A percentile compares a stretch with the other conserved stretches of the same genome.
Evolutionary conservation across 2,329 filamentous ascomycete species (phyloP).

Genomic region (Fusarium siculi): DNA sequence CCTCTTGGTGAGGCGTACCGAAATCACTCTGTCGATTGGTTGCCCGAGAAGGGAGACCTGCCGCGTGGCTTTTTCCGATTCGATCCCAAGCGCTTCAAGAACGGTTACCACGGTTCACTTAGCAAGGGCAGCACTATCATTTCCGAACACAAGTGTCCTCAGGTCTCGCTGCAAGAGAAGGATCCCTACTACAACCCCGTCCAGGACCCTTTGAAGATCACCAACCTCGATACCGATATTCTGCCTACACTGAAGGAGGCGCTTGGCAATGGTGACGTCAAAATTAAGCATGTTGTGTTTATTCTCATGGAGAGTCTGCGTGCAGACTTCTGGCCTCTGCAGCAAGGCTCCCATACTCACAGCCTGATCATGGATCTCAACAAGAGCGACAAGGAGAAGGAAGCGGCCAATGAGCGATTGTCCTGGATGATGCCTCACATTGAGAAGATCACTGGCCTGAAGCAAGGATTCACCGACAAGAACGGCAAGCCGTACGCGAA

Average conservation of each 20-base stretch:
- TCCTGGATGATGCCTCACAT: slow-evolving; percentile 38
- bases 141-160: slow-evolving; percentile 29
- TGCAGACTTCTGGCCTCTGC: slow-evolving; percentile 57
- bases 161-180: slow-evolving; percentile 28
- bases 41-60: slow-evolving; percentile 34
- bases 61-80: slow-evolving; percentile 48
- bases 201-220: slow-evolving; percentile 54
- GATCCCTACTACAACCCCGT: slow-evolving; percentile 52
- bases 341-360: slow-evolving; percentile 53
- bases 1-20: slow-evolving; percentile 41
- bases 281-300: slow-evolving; percentile 58
- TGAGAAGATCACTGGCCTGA: slow-evolving; percentile 34
- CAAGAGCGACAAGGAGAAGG: slow-evolving; percentile 40
- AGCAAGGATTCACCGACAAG: slow-evolving; percentile 33
- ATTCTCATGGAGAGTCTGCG: slow-evolving; percentile 58
- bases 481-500: slow-evolving; percentile 44
- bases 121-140: background rate
- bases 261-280: slow-evolving; percentile 44
- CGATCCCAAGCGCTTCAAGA: slow-evolving; percentile 42
- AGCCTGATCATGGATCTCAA: slow-evolving; percentile 44
- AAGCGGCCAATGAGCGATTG: slow-evolving; percentile 45
- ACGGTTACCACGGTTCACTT: slow-evolving; percentile 30
- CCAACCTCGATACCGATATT: slow-evolving; percentile 52
- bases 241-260: slow-evolving; percentile 43
- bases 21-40: slow-evolving; percentile 43